Conservation (phyloP, 2,329 filamentous ascomycete species). For the Claviceps sorghi region DNA sequence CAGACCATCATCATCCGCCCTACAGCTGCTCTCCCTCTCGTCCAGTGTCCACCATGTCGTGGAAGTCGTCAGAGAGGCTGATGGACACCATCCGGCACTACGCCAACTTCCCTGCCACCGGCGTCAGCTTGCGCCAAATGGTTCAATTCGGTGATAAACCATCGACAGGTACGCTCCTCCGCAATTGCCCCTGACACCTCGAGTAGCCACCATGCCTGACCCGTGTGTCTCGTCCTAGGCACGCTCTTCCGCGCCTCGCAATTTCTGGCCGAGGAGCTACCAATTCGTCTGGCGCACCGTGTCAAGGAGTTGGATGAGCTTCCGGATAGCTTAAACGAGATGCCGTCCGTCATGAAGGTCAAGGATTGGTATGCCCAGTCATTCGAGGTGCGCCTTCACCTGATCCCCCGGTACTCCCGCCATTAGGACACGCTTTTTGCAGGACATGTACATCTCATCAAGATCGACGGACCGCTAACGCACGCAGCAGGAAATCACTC, state of each 20-base stretch:
- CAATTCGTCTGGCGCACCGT: constrained; percentile 88
- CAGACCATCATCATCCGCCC: background rate
- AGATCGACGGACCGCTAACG: background rate
- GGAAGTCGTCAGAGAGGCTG: constrained; percentile 79
- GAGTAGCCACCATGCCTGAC: constrained; percentile 5
- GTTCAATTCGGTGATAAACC: constrained; percentile 94
- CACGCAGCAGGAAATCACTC: constrained; percentile 69
- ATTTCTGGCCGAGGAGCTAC: constrained; percentile 95
- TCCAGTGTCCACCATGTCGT: constrained; percentile 54
- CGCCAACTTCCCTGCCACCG: constrained; percentile 90
- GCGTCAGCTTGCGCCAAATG: constrained; percentile 95
- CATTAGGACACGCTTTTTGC: background rate
- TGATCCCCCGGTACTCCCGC: background rate
- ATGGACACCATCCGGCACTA: constrained; percentile 98
- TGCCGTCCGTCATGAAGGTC: constrained; percentile 91
- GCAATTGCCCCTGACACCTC: too few relatives aligned
- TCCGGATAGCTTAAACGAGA: constrained; percentile 91
- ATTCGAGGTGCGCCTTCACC: constrained; percentile 60
- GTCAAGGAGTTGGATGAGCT: constrained; percentile 87
- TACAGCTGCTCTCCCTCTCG: background rate
- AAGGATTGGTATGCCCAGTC: constrained; percentile 99
- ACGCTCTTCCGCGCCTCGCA: constrained; percentile 95
- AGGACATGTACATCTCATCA: background rate
- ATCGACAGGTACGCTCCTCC: constrained; percentile 55
- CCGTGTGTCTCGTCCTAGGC: constrained; percentile 33